A percentile compares a stretch with the other conserved stretches of the same genome.
Conservation (phyloP, 202 grass and related monocot genomes). For the Zizania palustris region DNA sequence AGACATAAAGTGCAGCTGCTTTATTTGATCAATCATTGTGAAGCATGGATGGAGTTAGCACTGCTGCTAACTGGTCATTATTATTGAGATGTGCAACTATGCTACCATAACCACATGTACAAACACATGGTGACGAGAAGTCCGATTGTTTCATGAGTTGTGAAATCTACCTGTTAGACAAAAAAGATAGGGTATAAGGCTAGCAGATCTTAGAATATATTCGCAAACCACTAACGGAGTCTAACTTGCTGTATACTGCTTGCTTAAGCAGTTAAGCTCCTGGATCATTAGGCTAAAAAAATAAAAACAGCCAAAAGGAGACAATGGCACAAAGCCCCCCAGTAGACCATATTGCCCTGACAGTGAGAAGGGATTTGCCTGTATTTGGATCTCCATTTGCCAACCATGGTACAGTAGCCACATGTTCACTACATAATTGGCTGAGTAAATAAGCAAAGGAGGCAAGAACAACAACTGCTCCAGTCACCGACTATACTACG, state of each 20-base stretch:
- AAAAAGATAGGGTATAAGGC: slow-evolving; percentile 9
- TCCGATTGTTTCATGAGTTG: slow-evolving; percentile 11
- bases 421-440: slow-evolving; percentile 4
- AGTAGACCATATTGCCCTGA: neutral
- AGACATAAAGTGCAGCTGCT: slow-evolving; percentile 5
- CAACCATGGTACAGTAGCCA: neutral
- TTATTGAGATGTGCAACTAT: neutral
- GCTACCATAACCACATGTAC: slow-evolving; percentile 22
- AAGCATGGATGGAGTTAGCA: slow-evolving; percentile 22
- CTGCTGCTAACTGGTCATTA: slow-evolving; percentile 35
- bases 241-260: neutral
- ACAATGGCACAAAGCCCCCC: neutral
- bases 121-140: slow-evolving; percentile 26
- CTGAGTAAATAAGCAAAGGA: neutral
- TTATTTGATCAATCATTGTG: slow-evolving; percentile 42
- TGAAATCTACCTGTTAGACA: slow-evolving; percentile 16
- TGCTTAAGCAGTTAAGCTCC: slow-evolving; percentile 7
- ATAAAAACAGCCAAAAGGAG: neutral
- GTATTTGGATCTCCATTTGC: neutral
- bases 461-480: neutral
- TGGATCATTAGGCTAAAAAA: neutral
- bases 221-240: neutral
- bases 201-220: slow-evolving; percentile 29
- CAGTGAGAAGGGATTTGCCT: neutral
- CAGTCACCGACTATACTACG: neutral